Conservation (phyloP, 805 yeast species). For the Metschnikowia baotianmanensis region DNA sequence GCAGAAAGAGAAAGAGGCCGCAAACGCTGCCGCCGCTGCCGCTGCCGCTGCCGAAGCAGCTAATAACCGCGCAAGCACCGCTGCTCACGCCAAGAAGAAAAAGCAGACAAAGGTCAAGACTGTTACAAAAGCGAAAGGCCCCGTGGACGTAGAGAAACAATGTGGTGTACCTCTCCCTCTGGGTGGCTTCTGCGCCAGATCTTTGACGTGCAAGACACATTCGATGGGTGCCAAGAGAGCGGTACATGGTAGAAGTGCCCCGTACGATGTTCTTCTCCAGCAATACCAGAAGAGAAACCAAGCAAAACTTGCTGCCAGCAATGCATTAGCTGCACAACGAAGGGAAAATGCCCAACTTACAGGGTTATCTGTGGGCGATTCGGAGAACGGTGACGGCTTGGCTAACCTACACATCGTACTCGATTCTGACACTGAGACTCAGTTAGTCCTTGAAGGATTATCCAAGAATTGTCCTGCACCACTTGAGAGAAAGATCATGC, state of each 20-base stretch:
- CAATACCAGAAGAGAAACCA: conserved; percentile 92
- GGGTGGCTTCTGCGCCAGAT: conserved; percentile 95
- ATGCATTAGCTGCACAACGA: conserved; percentile 75
- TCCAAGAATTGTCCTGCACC: conserved; percentile 79
- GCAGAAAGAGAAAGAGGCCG: conserved; percentile 46
- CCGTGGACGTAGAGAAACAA: conserved; percentile 88
- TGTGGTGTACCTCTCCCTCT: conserved; percentile 94
- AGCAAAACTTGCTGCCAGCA: conserved; percentile 80
- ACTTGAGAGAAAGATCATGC: conserved; percentile 66
- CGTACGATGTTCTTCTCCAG: conserved; percentile 83
- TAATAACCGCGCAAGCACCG: conserved; percentile 15
- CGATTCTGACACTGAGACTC: conserved; percentile 91
- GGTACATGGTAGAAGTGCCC: conserved; percentile 88
- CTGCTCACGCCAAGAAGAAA: conserved; percentile 23
- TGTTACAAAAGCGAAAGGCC: conserved; percentile 64
- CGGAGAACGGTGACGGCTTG: conserved; percentile 20
- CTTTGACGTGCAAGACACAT: conserved; percentile 95
- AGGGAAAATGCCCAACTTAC: conserved; percentile 57
- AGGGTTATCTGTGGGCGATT: conserved; percentile 22
- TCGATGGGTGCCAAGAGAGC: conserved; percentile 98
- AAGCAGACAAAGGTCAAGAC: conserved; percentile 38
- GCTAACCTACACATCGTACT: conserved; percentile 46
- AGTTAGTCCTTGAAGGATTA: conserved; percentile 86
- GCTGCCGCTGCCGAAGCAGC: conserved; percentile 35
- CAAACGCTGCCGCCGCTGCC: conserved; percentile 46